These are phyloP conservation scores for Fusarium oligoseptatum DNA, from an alignment of 2,329 filamentous ascomycete species.

Conservation along the genomic window DNA sequence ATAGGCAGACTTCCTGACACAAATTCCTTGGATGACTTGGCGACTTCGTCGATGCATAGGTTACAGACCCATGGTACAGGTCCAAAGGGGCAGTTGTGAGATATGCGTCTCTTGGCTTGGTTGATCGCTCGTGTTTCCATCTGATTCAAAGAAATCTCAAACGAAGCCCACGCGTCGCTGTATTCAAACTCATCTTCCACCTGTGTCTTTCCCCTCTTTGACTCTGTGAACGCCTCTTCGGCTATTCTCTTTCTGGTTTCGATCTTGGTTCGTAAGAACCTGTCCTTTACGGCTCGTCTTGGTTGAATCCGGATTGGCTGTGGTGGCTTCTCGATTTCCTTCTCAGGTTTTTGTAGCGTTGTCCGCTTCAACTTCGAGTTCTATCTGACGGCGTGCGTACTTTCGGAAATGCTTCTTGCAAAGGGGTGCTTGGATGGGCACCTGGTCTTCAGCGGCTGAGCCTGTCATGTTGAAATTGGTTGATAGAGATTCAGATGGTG, in stretches of 20 bases:
- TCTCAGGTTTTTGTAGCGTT: background rate
- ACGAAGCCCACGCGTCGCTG: slow-evolving; percentile 1
- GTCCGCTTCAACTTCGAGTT: background rate
- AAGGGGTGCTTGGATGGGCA: background rate
- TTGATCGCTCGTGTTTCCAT: background rate
- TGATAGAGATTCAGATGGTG: background rate
- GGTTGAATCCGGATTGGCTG: slow-evolving; percentile 19
- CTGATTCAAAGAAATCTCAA: background rate
- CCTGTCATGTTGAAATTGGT: background rate
- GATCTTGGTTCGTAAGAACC: background rate
- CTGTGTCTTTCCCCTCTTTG: background rate
- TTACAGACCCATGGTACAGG: slow-evolving; percentile 23
- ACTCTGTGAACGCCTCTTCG: background rate
- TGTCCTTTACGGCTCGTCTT: slow-evolving; percentile 28
- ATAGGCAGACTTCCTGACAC: background rate
- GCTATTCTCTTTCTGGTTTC: background rate
- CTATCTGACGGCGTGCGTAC: background rate
- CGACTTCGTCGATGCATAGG: background rate
- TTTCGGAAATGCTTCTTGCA: slow-evolving; percentile 22
- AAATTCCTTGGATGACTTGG: background rate
- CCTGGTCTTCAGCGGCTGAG: background rate
- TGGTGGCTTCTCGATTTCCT: background rate
- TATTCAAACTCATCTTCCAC: background rate
- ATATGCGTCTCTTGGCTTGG: background rate
- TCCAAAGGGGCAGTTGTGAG: slow-evolving; percentile 13